Base-by-base conservation (phyloP, 495 filamentous ascomycete genomes). In the Acidomyces sp. region DNA sequence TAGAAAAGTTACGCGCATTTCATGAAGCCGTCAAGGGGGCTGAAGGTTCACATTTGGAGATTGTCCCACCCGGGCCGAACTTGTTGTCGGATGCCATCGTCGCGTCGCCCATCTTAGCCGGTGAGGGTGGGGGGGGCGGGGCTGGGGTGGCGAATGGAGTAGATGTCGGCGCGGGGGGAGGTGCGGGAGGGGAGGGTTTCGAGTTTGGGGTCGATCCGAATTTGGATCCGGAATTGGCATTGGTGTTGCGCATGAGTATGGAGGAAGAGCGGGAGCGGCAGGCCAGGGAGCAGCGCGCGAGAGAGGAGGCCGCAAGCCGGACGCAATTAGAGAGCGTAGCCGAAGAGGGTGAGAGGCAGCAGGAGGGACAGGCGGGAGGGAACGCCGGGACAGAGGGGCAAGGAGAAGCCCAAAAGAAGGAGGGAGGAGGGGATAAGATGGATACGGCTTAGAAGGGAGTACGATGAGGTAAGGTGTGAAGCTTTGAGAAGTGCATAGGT, bases 241-340 rank as follows among this genome's bases (percentile, higher is more conserved):
- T 97, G 40, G 90, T 92, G n/a, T 67, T 97, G 57, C 75, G 90
- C 45, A 88, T 99, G 82, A 93, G 84, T 56, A 81, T 92, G 72
- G 92, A 99, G 59, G 92, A 96, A 55, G 90, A 93, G 69, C 92
- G 90, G 70, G 85, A 82, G 44, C 67, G 90, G 54, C 75, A 90
- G 61, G 88, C 93, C 54, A 82, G 80, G 64, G 72, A 78, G 51
- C 82, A 80, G 57, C 75, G 75, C 46, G 83, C 84, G 25, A 70
- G 77, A 42, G 80, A 83, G 47, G 79, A 77, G 37, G 70, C 74
- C 47, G 81, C 86, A 59, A 68, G 69, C 31, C 78, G 75, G 62
- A 69, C 65, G 30, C 64, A 66, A 34, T 63, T 94, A 45, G 87
- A 85, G 56, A 72, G 69, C 28, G 85, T 95, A 55, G 75, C 84